phyloP scores from a whole-genome alignment of 768 basidiomycete species.

The Pleurotus cornucopiae region DNA sequence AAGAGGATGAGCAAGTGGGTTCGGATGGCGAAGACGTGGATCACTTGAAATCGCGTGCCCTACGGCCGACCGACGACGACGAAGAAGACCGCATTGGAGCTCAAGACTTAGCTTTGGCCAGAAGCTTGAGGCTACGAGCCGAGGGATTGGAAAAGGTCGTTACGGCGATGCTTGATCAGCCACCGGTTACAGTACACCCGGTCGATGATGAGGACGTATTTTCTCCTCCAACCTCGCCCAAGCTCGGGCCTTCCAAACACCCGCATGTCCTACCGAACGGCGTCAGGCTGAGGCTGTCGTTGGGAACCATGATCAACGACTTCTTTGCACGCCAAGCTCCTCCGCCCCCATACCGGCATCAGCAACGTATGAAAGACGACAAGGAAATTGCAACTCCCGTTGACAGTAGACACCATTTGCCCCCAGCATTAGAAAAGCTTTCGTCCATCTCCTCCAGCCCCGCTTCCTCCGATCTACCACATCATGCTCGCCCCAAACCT shows the following conservation, averaged over 20 bases:
- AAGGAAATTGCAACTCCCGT: slow-evolving; percentile 14
- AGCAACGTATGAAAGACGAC: slow-evolving; percentile 21
- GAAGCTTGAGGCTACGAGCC: slow-evolving; percentile 63
- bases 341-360: slow-evolving; percentile 41
- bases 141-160: slow-evolving; percentile 83
- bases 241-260: slow-evolving; percentile 32
- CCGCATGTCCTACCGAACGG: slow-evolving; percentile 75
- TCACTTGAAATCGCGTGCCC: slow-evolving; percentile 45
- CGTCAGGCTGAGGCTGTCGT: slow-evolving; percentile 70
- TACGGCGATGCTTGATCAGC: slow-evolving; percentile 75
- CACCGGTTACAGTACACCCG: slow-evolving; percentile 55
- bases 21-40: slow-evolving; percentile 62
- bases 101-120: slow-evolving; percentile 63
- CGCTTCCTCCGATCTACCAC: slow-evolving; percentile 2
- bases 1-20: slow-evolving; percentile 64
- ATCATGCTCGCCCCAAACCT: slow-evolving; percentile 17
- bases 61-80: slow-evolving; percentile 40
- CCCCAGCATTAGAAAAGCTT: slow-evolving; percentile 11
- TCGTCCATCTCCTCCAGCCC: not conserved
- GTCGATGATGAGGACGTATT: slow-evolving; percentile 49
- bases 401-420: slow-evolving; percentile 19
- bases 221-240: slow-evolving; percentile 51
- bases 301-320: slow-evolving; percentile 78
- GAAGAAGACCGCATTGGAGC: slow-evolving; percentile 52
- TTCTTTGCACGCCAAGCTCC: slow-evolving; percentile 72